These are phyloP conservation scores for Ettlia oleoabundans DNA, from an alignment of 139 green algal genomes.

Conservation along the genomic window DNA sequence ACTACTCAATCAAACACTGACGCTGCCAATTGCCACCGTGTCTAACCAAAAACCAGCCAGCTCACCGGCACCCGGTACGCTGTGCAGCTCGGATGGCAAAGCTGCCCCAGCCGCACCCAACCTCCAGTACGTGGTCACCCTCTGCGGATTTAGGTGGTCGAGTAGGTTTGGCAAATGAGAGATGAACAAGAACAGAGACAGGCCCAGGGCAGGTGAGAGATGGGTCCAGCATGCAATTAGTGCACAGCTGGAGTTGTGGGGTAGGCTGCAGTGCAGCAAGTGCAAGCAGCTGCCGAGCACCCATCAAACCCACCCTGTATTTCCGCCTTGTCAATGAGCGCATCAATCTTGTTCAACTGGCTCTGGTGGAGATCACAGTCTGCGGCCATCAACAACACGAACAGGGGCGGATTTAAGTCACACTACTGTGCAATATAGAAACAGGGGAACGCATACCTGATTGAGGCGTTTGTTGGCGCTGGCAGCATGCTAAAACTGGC, in stretches of 20 bases:
- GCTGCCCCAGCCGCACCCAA: slow-evolving; percentile 97
- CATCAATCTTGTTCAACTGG: slow-evolving; percentile 91
- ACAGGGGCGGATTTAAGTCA: too few species aligned
- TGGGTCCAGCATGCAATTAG: not conserved
- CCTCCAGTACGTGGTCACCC: slow-evolving; percentile 91
- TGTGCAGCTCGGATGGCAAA: slow-evolving; percentile 87
- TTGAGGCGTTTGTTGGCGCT: too few species aligned
- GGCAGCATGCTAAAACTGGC: too few species aligned
- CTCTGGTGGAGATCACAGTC: slow-evolving; percentile 38
- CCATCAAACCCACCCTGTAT: slow-evolving; percentile 38
- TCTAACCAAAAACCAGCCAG: too few species aligned
- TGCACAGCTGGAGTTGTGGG: not conserved
- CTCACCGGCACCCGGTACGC: slow-evolving; percentile 64
- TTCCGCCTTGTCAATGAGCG: slow-evolving; percentile 69
- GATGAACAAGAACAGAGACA: not conserved
- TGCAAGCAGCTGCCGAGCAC: not conserved
- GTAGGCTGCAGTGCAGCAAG: not conserved
- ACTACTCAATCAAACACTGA: too few species aligned
- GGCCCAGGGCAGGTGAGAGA: not conserved
- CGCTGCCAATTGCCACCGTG: too few species aligned
- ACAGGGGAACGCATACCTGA: too few species aligned
- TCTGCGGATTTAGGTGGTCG: not conserved
- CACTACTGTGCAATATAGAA: too few species aligned
- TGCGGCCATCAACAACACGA: not conserved
- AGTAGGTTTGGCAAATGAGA: not conserved